Conservation (phyloP, 169 alveolate genomes). For the Babesia sp. region DNA sequence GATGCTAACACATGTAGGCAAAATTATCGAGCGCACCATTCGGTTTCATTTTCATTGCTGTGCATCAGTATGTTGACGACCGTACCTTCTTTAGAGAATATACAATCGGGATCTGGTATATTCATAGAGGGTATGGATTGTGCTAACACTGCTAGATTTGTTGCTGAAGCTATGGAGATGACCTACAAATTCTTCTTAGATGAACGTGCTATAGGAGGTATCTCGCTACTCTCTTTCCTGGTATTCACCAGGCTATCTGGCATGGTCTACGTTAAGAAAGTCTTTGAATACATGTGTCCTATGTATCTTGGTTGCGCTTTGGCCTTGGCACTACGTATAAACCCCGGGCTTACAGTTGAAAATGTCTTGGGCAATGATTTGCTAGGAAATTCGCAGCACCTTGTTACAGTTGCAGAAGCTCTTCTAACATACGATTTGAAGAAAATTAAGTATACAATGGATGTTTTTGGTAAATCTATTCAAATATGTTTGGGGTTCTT, state of each 20-base stretch:
- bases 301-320: constrained; percentile 40
- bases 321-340: constrained; percentile 41
- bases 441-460: constrained; percentile 33
- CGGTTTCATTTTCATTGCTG: constrained; percentile 27
- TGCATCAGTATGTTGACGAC: constrained; percentile 2
- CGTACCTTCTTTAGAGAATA: constrained; percentile 1
- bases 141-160: constrained; percentile 42
- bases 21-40: constrained; percentile 18
- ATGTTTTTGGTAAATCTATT: constrained; percentile 2
- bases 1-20: constrained; percentile 26
- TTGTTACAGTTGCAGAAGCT: constrained; percentile 5
- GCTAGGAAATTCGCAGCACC: neutral
- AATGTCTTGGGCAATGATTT: constrained; percentile 36
- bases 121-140: constrained; percentile 25
- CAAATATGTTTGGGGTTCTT: constrained; percentile 56
- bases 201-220: constrained; percentile 19
- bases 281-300: constrained; percentile 33
- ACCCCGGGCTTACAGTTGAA: constrained; percentile 18
- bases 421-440: constrained; percentile 4
- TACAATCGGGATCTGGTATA: constrained; percentile 5
- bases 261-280: constrained; percentile 2
- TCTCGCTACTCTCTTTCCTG: constrained; percentile 31
- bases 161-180: constrained; percentile 61
- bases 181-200: constrained; percentile 42
- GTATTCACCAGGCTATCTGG: constrained; percentile 45